Evolutionary conservation across 2,329 filamentous ascomycete genomes (phyloP).

Genomic region (Orbilia quercus): DNA sequence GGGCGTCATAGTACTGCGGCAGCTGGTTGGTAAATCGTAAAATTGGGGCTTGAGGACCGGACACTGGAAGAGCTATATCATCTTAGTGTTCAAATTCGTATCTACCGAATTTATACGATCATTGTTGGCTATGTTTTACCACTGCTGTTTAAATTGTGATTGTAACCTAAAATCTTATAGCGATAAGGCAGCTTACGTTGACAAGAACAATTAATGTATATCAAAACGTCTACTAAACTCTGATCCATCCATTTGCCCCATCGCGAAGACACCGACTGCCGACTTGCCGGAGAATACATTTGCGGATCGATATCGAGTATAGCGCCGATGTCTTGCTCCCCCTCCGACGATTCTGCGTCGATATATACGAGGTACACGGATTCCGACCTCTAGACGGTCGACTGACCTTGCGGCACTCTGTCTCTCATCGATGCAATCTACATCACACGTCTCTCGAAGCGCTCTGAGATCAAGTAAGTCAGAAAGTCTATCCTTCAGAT

Average conservation of each 20-base stretch:
- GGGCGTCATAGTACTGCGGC: no score
- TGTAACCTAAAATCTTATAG: not conserved
- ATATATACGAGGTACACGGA: no score
- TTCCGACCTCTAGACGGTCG: conserved; percentile 16
- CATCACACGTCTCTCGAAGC: conserved; percentile 3
- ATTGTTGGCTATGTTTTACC: no score
- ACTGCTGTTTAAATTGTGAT: no score
- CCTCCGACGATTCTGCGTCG: no score
- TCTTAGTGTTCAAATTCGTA: no score
- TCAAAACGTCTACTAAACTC: no score
- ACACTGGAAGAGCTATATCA: no score
- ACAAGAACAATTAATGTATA: not conserved
- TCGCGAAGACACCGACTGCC: conserved; percentile 22
- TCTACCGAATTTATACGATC: no score
- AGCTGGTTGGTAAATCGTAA: not conserved
- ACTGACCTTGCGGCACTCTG: conserved; percentile 34
- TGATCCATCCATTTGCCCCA: no score
- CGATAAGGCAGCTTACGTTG: not conserved
- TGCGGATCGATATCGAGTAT: no score
- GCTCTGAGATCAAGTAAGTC: conserved; percentile 37
- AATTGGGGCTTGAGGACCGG: conserved; percentile 4
- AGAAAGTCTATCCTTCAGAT: conserved; percentile 23
- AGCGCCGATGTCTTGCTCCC: conserved; percentile 23
- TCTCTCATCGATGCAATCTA: conserved; percentile 25
- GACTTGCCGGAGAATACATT: conserved; percentile 50